Percentiles rank a stretch among this genome's conserved stretches.
Evolutionary conservation across 805 yeast species (phyloP).

Genomic region (Osmozyma mogii): DNA sequence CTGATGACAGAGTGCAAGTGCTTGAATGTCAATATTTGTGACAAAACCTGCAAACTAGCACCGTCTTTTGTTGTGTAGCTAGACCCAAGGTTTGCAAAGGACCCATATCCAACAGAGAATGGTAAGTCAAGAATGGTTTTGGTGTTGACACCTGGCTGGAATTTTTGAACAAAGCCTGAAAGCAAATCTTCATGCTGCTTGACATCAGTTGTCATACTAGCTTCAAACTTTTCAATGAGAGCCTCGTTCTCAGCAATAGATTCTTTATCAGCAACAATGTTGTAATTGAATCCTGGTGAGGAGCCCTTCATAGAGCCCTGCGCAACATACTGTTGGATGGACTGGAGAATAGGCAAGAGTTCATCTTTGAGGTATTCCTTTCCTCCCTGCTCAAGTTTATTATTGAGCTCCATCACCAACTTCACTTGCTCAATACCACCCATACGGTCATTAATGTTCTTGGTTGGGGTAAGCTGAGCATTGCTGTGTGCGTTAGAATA

Average conservation of each 20-base stretch:
- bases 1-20: slow-evolving; percentile 83
- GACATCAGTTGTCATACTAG: slow-evolving; percentile 2
- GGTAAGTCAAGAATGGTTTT: slow-evolving; percentile 62
- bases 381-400: slow-evolving; percentile 35
- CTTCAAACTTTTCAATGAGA: slow-evolving; percentile 24
- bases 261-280: slow-evolving; percentile 51
- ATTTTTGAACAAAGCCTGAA: slow-evolving; percentile 9
- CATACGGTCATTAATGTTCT: slow-evolving; percentile 53
- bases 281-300: slow-evolving; percentile 36
- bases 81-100: slow-evolving; percentile 60
- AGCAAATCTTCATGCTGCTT: slow-evolving; percentile 11
- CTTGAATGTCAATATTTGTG: slow-evolving; percentile 75
- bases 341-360: slow-evolving; percentile 56
- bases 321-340: slow-evolving; percentile 40
- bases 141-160: slow-evolving; percentile 7
- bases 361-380: slow-evolving; percentile 32
- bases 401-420: slow-evolving; percentile 54
- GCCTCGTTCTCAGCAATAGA: slow-evolving; percentile 28
- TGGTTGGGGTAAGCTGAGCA: slow-evolving; percentile 53
- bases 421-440: slow-evolving; percentile 74
- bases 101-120: slow-evolving; percentile 81
- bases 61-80: slow-evolving; percentile 66
- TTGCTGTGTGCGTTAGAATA: slow-evolving; percentile 67
- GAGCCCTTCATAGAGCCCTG: slow-evolving; percentile 15
- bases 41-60: slow-evolving; percentile 74